Evolutionary conservation across 495 filamentous ascomycete genomes (phyloP), one percentile per base, ranked within the genome.

Genomic region (Jackrogersella multiformis): DNA sequence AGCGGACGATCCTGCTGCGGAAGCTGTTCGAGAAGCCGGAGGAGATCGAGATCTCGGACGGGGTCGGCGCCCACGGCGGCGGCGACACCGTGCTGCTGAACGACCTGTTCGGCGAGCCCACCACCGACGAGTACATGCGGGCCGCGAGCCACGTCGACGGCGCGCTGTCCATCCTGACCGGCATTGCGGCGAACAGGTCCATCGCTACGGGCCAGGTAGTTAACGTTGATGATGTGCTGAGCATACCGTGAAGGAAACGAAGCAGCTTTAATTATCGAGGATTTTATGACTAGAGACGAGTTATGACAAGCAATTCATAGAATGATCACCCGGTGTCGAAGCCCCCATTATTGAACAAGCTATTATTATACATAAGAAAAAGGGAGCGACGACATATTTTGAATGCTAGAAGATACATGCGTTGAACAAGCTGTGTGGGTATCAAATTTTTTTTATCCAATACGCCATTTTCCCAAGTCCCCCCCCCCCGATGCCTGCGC

Each of bases 181-280:
- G 85, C 0, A 85, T 88, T 64, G 84, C 82, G 23, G 85, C 84
- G 5, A 88, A 87, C 59, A 75, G 72, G 70, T 85, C 85, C 4
- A 83, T 87, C 32, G 78, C 79, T 1, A 86, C 80, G 45, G 84
- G 84, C 0, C 78, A 80, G 56, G 79, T 81, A n/a, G 76, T 83
- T 2, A 75, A 69, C 49, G 80, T 83, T 1, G 79, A 83, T 62
- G 77, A 82, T 56, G 74, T 82, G 15, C 30, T 80, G 38, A 68
- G 71, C 36, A 70, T 81, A 57, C 74, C 74, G 7, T 71, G 45
- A 71, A 21, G 16, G 61, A 9, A 58, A 30, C 3, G 4, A 13
- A n/a, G n/a, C n/a, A n/a, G 2, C 6, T 23, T 13, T 6, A 24
- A 12, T n/a, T 56, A 5, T n/a, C 8, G 1, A 16, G 12, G 54